Conservation (phyloP, 176 grass and related monocot genomes). For the Miscanthus lutarioriparius region DNA sequence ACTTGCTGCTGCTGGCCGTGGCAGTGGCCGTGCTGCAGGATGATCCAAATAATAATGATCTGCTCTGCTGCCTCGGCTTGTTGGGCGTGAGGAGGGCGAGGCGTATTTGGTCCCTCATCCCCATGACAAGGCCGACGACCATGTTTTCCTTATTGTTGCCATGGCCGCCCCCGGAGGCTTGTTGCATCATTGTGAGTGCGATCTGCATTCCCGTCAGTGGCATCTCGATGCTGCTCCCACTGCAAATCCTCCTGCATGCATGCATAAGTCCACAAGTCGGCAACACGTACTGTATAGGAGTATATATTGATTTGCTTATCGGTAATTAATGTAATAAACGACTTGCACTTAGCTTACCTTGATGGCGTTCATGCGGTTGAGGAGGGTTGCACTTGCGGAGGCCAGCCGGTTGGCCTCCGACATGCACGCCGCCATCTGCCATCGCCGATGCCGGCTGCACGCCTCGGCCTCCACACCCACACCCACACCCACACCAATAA, state of each 20-base stretch:
- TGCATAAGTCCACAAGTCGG: not conserved
- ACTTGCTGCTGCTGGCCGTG: no score
- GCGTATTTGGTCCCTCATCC: constrained; percentile 53
- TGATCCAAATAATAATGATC: not conserved
- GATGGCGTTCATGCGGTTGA: constrained; percentile 44
- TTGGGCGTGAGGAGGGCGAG: constrained; percentile 47
- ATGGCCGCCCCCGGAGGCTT: no score
- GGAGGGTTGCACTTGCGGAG: constrained; percentile 47
- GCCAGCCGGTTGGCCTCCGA: constrained; percentile 50
- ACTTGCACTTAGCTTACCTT: constrained; percentile 55
- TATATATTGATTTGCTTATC: no score
- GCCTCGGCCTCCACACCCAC: no score
- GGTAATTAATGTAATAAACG: no score
- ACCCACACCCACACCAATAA: no score
- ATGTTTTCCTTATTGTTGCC: no score
- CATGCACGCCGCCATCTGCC: constrained; percentile 49
- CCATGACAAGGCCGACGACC: not conserved
- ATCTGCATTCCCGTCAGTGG: constrained; percentile 72
- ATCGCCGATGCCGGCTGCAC: not conserved
- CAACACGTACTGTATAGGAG: no score
- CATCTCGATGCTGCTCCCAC: constrained; percentile 74
- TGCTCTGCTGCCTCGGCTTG: not conserved
- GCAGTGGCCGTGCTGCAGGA: no score
- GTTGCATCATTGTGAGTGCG: constrained; percentile 16
- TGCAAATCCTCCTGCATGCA: constrained; percentile 47